Base-by-base conservation (phyloP, 331 rosid species). In the Cydonia oblonga region DNA sequence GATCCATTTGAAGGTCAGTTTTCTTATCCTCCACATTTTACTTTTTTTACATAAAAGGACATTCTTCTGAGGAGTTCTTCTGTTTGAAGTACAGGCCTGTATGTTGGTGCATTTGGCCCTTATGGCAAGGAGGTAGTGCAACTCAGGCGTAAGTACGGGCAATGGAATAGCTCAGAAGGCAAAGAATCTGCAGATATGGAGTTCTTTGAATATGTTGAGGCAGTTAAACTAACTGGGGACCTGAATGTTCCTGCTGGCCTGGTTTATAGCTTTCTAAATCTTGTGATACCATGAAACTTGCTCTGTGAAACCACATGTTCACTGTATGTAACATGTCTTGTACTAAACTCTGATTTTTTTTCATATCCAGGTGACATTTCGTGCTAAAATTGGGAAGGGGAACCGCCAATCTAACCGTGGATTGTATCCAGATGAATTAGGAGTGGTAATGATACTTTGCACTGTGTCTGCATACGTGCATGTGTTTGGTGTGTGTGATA, bases 151-250 rank as follows among this genome's bases (percentile, higher is more conserved):
- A 95, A 86, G 79, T 90, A 84, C 72, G 99, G 96, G 70, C 88
- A 75, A 54, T 75, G 97, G 86, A 85, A 82, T 65, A 79, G 81
- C 71, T 72, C 49, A 30, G 90, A 79, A 54, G 76, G 63, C 38
- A 65, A 72, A 25, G 85, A 74, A 64, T 35, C 92, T 79, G 79
- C 90, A 30, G 92, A 96, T 69, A 7, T 91, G 82, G 92, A 90
- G 79, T 91, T 96, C 84, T 91, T 90, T 26, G 97, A 96, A 80
- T 96, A 96, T 80, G 96, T 96, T 25, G 99, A 96, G 79, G 99
- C 99, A 49, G 97, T 96, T 78, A 96, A 96, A 81, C 82, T 96
- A 80, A 96, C 97, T 53, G 97, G 99, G 73, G 96, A 96, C 86
- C 90, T 90, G 69, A 96, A 91, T 82, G 92, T 96, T 78, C 99